These are phyloP conservation scores for Tephrocybe sp. DNA, from an alignment of 768 basidiomycete genomes.

Conservation along the genomic window DNA sequence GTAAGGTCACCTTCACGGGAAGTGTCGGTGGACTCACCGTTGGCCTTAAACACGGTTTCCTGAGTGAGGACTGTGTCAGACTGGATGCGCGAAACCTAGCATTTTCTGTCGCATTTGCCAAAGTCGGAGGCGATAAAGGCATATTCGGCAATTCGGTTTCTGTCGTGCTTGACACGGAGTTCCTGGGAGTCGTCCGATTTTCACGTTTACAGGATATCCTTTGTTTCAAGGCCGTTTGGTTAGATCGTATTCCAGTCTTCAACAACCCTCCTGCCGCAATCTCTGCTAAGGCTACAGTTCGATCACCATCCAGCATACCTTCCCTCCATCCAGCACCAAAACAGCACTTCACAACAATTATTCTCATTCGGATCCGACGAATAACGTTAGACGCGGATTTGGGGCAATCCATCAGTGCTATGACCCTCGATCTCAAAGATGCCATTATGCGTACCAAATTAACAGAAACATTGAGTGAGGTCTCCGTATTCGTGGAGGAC, in stretches of 20 bases:
- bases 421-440: slow-evolving; percentile 64
- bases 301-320: slow-evolving; percentile 17
- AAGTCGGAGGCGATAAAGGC: slow-evolving; percentile 37
- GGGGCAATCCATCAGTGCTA: slow-evolving; percentile 78
- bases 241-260: slow-evolving; percentile 83
- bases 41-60: slow-evolving; percentile 81
- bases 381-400: slow-evolving; percentile 80
- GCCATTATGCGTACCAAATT: slow-evolving; percentile 67
- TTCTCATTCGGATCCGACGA: slow-evolving; percentile 71
- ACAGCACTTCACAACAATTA: slow-evolving; percentile 55
- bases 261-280: slow-evolving; percentile 36
- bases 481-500: slow-evolving; percentile 64
- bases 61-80: slow-evolving; percentile 80
- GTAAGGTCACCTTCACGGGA: slow-evolving; percentile 73
- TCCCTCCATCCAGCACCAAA: slow-evolving; percentile 20
- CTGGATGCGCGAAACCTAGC: slow-evolving; percentile 81
- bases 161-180: slow-evolving; percentile 80
- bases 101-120: slow-evolving; percentile 73
- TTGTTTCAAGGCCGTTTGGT: slow-evolving; percentile 94
- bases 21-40: slow-evolving; percentile 79
- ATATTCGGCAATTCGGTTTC: slow-evolving; percentile 58
- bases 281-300: slow-evolving; percentile 22
- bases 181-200: slow-evolving; percentile 77
- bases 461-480: slow-evolving; percentile 57
- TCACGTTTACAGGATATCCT: slow-evolving; percentile 89